These are phyloP conservation scores for Aureobasidium sp. DNA, from an alignment of 2,329 filamentous ascomycete species.

Conservation along the genomic window DNA sequence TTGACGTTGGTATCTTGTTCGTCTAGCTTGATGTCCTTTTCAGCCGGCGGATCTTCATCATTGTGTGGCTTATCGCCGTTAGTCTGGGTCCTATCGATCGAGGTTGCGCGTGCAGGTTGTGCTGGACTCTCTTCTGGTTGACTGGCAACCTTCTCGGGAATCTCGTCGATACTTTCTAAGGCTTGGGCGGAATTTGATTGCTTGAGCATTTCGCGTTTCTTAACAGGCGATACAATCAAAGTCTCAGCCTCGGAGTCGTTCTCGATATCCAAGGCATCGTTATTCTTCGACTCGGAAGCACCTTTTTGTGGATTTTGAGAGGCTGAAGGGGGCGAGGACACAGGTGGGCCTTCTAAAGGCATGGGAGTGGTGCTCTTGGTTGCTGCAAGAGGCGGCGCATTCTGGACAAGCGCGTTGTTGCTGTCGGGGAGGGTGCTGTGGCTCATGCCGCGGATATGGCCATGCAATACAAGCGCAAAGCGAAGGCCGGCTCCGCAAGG, in stretches of 20 bases:
- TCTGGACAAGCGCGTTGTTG: constrained; percentile 14
- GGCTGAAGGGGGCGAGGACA: not conserved
- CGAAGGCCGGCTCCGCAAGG: constrained; percentile 12
- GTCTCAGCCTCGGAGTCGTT: constrained; percentile 46
- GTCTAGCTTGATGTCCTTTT: not conserved
- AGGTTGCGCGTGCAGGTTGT: not conserved
- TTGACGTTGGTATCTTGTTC: not conserved
- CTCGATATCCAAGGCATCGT: constrained; percentile 24
- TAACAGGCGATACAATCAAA: constrained; percentile 38
- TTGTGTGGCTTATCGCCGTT: constrained; percentile 29
- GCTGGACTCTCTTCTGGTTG: not conserved
- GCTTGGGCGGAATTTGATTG: constrained; percentile 21
- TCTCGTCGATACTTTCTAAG: constrained; percentile 2
- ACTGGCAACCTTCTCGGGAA: not conserved
- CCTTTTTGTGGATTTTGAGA: not conserved
- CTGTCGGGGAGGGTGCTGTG: constrained; percentile 13
- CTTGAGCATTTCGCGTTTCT: constrained; percentile 32
- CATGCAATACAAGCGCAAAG: constrained; percentile 7
- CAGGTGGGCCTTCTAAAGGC: not conserved
- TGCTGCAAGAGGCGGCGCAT: constrained; percentile 8
- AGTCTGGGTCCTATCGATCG: constrained; percentile 22
- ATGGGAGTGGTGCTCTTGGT: constrained; percentile 1
- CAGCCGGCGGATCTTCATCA: not conserved
- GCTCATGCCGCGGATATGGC: constrained; percentile 15
- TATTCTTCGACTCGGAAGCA: not conserved